Percentiles rank a stretch among this genome's conserved stretches.
phyloP scores from a whole-genome alignment of 2,329 filamentous ascomycete species.

The Lasiodiplodia hormozganensis region DNA sequence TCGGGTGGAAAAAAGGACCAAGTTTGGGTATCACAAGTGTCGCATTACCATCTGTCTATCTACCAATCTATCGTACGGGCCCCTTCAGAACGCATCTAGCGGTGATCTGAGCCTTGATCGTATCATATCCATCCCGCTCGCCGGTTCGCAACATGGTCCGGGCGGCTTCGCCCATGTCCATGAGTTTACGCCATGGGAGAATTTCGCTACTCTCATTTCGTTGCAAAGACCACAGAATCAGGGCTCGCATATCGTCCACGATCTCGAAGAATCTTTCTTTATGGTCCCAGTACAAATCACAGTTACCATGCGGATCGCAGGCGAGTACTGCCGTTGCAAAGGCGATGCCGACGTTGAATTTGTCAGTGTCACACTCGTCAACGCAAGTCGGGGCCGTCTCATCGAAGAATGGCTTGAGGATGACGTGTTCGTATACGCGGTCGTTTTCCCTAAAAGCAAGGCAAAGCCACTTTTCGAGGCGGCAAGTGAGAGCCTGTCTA shows the following conservation, averaged over 20 bases:
- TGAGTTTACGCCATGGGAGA: conserved; percentile 2
- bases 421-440: conserved; percentile 6
- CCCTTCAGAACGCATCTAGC: background rate
- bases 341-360: conserved; percentile 9
- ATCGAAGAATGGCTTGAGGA: conserved; percentile 12
- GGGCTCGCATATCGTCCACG: conserved; percentile 4
- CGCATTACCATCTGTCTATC: too few relatives aligned
- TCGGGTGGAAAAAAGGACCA: too few relatives aligned
- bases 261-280: background rate
- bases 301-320: background rate
- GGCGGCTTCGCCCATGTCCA: conserved; percentile 2
- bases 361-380: background rate
- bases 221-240: background rate
- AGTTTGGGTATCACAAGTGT: too few relatives aligned
- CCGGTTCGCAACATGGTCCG: background rate
- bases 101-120: conserved; percentile 2
- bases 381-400: conserved; percentile 5
- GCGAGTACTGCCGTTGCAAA: conserved; percentile 15
- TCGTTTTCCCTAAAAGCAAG: conserved; percentile 9
- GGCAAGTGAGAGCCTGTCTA: background rate
- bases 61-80: background rate
- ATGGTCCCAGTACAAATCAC: background rate
- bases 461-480: conserved; percentile 3
- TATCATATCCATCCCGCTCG: background rate
- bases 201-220: background rate